These are phyloP conservation scores for Plasmopara muralis DNA, from an alignment of 352 stramenopile genomes.

Conservation along the genomic window DNA sequence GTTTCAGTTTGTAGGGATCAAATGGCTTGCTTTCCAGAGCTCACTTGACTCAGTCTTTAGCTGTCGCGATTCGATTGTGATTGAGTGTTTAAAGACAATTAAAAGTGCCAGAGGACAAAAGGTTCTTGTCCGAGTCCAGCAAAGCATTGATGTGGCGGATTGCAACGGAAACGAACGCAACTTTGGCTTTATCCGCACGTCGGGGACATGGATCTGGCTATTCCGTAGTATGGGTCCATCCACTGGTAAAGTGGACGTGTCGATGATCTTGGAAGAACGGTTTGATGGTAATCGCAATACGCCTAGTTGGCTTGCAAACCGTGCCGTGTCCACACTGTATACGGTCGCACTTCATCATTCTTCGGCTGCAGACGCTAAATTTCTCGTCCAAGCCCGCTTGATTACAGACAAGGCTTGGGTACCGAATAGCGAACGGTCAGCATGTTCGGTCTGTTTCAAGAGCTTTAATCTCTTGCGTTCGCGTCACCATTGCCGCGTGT, in stretches of 20 bases:
- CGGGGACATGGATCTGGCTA: slow-evolving; percentile 46
- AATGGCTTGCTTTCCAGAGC: slow-evolving; percentile 69
- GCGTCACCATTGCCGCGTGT: slow-evolving; percentile 76
- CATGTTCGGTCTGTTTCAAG: slow-evolving; percentile 73
- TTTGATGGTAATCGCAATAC: slow-evolving; percentile 46
- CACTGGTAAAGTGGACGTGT: slow-evolving; percentile 49
- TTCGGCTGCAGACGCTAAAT: slow-evolving; percentile 54
- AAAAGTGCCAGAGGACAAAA: slow-evolving; percentile 47
- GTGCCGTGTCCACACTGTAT: slow-evolving; percentile 42
- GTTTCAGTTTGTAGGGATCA: slow-evolving; percentile 68
- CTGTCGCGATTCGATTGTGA: slow-evolving; percentile 50
- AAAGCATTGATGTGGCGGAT: slow-evolving; percentile 49
- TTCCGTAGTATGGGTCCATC: slow-evolving; percentile 48
- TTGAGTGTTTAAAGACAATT: slow-evolving; percentile 59
- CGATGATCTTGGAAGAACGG: slow-evolving; percentile 29
- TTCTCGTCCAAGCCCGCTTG: slow-evolving; percentile 43
- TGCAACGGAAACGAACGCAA: slow-evolving; percentile 39
- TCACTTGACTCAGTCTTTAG: slow-evolving; percentile 62
- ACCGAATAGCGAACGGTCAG: slow-evolving; percentile 54
- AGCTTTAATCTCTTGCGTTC: slow-evolving; percentile 66
- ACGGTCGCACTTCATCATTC: slow-evolving; percentile 33
- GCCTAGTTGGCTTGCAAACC: slow-evolving; percentile 64
- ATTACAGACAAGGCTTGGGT: slow-evolving; percentile 70
- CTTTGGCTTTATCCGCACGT: slow-evolving; percentile 58
- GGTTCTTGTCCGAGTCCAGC: slow-evolving; percentile 51